Evolutionary conservation across 140 eudicot genomes (phyloP), one percentile per base, ranked within the genome.

Genomic region (Erigeron philadelphicus): DNA sequence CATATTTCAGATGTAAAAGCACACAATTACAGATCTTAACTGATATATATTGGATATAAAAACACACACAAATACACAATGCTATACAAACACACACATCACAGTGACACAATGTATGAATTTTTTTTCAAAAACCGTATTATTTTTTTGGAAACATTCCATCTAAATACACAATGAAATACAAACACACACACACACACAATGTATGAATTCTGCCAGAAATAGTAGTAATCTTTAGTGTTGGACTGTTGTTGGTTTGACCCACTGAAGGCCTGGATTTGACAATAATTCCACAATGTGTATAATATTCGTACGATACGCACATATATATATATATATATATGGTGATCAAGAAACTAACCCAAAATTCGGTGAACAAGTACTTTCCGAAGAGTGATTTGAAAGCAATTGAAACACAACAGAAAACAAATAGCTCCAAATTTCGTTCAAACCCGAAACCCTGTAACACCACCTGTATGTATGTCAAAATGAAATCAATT

Each of bases 351-450:
- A 68, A 68, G 4, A 2, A 31, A 31, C 8, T 35, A 40, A 74
- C 80, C 80, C 50, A 41, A 31, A 76, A 62, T 4, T 11, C 17
- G 25, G 1, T 13, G 60, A 69, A 16, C 45, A 67, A 56, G 55
- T 52, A 76, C 59, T 35, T 0, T 4, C 67, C n/a, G 6, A 7
- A 35, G 61, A 66, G n/a, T 25, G 42, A 18, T 59, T 62, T 76
- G 42, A 17, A 50, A 50, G 80, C 58, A 62, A 76, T 69, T 47
- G 75, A 38, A 64, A 61, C 60, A 50, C 80, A 76, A 64, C 80
- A 60, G 71, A 70, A 18, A 5, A 61, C 66, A 42, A 76, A 68
- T 60, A 76, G 47, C 49, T 15, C 41, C 56, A 48, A 9, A 59
- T 76, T 76, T 3, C 59, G 40, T 76, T 68, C 57, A 49, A 67